These are phyloP conservation scores for Dioscorea cayenensis DNA, from an alignment of 116 monocot species.

Conservation along the genomic window DNA sequence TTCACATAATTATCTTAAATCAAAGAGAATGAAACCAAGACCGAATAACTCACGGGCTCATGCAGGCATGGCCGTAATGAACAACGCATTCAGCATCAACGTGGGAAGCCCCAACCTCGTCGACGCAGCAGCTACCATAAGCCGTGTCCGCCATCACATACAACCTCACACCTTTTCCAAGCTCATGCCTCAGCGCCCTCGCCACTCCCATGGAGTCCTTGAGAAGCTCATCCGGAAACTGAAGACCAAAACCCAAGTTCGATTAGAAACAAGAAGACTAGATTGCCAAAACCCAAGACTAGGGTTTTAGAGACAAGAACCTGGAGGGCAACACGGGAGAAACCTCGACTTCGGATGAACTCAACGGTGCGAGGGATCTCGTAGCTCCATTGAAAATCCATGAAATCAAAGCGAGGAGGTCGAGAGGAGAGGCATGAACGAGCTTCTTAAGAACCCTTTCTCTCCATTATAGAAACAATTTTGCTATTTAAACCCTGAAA, in stretches of 20 bases:
- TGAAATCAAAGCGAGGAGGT: not conserved
- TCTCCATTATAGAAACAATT: no score
- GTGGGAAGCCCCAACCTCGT: constrained; percentile 83
- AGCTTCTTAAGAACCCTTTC: not conserved
- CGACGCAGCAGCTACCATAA: constrained; percentile 92
- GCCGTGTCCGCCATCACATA: constrained; percentile 95
- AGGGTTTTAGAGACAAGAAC: constrained; percentile 21
- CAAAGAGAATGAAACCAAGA: not conserved
- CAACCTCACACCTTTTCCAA: constrained; percentile 46
- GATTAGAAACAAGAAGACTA: constrained; percentile 1
- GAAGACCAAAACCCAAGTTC: not conserved
- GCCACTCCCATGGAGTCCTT: constrained; percentile 69
- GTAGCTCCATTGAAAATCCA: constrained; percentile 62
- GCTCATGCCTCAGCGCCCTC: constrained; percentile 48
- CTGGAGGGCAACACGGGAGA: constrained; percentile 72
- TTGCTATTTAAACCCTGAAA: no score
- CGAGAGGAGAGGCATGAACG: not conserved
- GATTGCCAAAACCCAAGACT: not conserved
- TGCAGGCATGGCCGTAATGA: constrained; percentile 96
- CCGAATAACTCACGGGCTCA: constrained; percentile 57
- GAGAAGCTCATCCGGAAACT: constrained; percentile 90
- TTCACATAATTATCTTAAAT: not conserved
- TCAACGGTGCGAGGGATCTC: constrained; percentile 58
- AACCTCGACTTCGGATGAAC: constrained; percentile 54
- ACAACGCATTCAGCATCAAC: constrained; percentile 83